Base-by-base conservation (phyloP, 177 flowering plant species). In the Tripterygium wilfordii region DNA sequence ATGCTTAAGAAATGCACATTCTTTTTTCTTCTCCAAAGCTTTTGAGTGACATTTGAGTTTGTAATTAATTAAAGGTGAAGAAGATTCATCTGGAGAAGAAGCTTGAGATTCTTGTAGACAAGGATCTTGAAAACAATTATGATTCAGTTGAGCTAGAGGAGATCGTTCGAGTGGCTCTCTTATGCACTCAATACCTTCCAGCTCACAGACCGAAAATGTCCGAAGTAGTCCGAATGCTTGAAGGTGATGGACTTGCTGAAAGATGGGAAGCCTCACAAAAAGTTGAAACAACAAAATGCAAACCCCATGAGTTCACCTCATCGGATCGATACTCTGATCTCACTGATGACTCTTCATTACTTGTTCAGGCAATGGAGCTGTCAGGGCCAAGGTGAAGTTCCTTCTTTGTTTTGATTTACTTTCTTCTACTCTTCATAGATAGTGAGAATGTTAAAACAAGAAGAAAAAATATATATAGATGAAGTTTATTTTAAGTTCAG, bases 361-460 rank as follows among this genome's bases (percentile, higher is more conserved):
- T 82, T 14, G 76, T 62, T 38, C 85, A 79, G 64, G 89, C 89
- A n/a, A 77, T 82, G 60, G 89, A 79, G 60, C 78, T 82, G 18
- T 82, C 88, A 17, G 88, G 88, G 17, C 88, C 85, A 5, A 65
- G 85, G 56, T 82, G 72, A 78, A 44, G 24, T 49, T 25, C 22
- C 43, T 37, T 1, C n/a, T 15, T 41, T 31, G 26, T 42, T 18
- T 7, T 23, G 3, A 5, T 13, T 2, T 16, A 4, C 8, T 27
- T 52, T 36, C 27, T 45, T 39, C 23, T 19, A 7, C 32, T 8
- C 16, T 57, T n/a, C 18, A 15, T 37, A 33, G 38, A 46, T 15
- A 23, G 25, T n/a, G 16, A 16, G 30, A 35, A 24, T 41, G 23
- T 10, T 5, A 2, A 15, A 60, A 25, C 19, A 43, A 42, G n/a